These are phyloP conservation scores for Dacryopinax spathularia DNA, from an alignment of 768 basidiomycete species.

Conservation along the genomic window DNA sequence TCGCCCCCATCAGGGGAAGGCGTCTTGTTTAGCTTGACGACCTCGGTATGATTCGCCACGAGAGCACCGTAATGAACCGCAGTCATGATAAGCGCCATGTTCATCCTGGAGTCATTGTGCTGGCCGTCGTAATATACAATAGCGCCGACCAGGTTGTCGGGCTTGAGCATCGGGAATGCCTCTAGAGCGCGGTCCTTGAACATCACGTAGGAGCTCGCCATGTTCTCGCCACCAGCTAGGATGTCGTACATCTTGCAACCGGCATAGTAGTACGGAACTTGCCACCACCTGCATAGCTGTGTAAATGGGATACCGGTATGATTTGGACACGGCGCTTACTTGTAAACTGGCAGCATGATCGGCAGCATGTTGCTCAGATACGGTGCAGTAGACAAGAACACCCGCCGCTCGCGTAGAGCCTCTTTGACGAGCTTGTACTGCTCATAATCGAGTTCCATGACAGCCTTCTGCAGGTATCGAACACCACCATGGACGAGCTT, in stretches of 20 bases:
- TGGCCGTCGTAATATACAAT: constrained; percentile 98
- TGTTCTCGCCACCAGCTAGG: constrained; percentile 89
- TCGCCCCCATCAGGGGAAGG: constrained; percentile 18
- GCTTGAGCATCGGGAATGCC: constrained; percentile 92
- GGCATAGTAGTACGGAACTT: constrained; percentile 88
- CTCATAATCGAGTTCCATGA: constrained; percentile 89
- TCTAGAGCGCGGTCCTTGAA: constrained; percentile 85
- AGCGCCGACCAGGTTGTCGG: constrained; percentile 80
- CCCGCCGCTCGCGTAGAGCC: constrained; percentile 79
- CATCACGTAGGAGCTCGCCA: constrained; percentile 93
- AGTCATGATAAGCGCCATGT: constrained; percentile 85
- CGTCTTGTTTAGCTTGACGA: constrained; percentile 57
- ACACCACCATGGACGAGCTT: constrained; percentile 98
- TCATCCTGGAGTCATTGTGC: constrained; percentile 98
- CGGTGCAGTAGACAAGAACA: constrained; percentile 91
- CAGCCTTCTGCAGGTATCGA: constrained; percentile 91
- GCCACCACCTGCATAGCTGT: constrained; percentile 57
- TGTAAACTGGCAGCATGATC: constrained; percentile 95
- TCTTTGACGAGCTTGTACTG: constrained; percentile 94
- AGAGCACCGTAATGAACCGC: constrained; percentile 84
- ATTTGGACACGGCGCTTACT: constrained; percentile 33
- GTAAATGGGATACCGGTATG: neutral
- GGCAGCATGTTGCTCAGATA: constrained; percentile 87
- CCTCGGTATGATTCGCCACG: constrained; percentile 81
- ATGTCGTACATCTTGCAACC: constrained; percentile 96